Evolutionary conservation across 139 green algal genomes (phyloP).

Genomic region (Coccomyxa sp.): DNA sequence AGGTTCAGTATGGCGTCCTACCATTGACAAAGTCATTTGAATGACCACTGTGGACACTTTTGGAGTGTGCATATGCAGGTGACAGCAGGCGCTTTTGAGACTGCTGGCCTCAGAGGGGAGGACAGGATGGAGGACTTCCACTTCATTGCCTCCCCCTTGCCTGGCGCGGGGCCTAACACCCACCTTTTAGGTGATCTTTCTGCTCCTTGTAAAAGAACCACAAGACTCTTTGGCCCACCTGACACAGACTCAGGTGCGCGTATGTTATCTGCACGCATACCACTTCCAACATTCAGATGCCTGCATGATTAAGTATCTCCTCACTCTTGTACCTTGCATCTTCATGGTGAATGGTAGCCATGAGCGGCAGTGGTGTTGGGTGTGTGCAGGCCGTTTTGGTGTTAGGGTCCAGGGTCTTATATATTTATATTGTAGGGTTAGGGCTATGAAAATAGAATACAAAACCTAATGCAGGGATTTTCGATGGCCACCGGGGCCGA

Average conservation of each 20-base stretch:
- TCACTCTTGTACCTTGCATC: too few relatives aligned
- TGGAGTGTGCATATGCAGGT: slow-evolving; percentile 12
- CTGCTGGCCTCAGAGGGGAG: slow-evolving; percentile 30
- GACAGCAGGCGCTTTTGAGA: slow-evolving; percentile 31
- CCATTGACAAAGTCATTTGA: too few relatives aligned
- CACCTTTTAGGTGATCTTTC: not conserved
- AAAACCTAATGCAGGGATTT: slow-evolving; percentile 45
- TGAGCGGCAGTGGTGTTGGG: not conserved
- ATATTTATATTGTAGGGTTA: not conserved
- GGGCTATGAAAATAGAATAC: not conserved
- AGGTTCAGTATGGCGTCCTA: too few relatives aligned
- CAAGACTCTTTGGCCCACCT: too few relatives aligned
- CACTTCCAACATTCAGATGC: too few relatives aligned
- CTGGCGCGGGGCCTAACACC: not conserved
- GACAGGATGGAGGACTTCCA: slow-evolving; percentile 80
- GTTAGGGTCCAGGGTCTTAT: not conserved
- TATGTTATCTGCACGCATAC: too few relatives aligned
- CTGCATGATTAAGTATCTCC: too few relatives aligned
- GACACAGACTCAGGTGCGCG: too few relatives aligned
- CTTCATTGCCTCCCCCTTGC: slow-evolving; percentile 29
- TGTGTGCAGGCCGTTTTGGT: not conserved
- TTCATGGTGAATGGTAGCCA: too few relatives aligned
- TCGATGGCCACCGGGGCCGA: slow-evolving; percentile 79
- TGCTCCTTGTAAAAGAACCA: too few relatives aligned
- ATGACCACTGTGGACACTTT: too few relatives aligned